Conservation (phyloP, 768 basidiomycete genomes). For the Boletales sp. region DNA sequence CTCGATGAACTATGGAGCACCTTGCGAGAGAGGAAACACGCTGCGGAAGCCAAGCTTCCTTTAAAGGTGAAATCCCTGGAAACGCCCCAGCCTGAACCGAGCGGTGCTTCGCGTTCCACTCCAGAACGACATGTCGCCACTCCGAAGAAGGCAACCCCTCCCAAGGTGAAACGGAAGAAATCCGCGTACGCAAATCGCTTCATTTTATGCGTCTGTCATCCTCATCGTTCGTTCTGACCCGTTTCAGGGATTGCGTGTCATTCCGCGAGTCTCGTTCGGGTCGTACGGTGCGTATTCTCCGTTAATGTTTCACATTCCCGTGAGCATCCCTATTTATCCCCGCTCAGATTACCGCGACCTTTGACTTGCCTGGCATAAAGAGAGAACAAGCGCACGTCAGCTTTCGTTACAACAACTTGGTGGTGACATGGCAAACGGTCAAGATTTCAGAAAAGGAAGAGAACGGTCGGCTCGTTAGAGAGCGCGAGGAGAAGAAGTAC, state of each 20-base stretch:
- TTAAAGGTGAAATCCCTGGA: slow-evolving; percentile 72
- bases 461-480: slow-evolving; percentile 55
- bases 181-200: slow-evolving; percentile 53
- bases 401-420: slow-evolving; percentile 57
- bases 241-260: slow-evolving; percentile 46
- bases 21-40: slow-evolving; percentile 62
- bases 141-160: slow-evolving; percentile 29
- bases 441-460: slow-evolving; percentile 62
- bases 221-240: slow-evolving; percentile 11
- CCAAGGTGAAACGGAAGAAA: slow-evolving; percentile 54
- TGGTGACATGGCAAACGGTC: slow-evolving; percentile 64
- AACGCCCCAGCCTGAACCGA: slow-evolving; percentile 21
- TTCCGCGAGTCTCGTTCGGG: slow-evolving; percentile 72
- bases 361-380: slow-evolving; percentile 64
- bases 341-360: slow-evolving; percentile 58
- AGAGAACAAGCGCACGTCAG: slow-evolving; percentile 77
- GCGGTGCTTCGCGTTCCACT: slow-evolving; percentile 17
- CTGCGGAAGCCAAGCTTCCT: slow-evolving; percentile 62
- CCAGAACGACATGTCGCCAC: slow-evolving; percentile 22
- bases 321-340: slow-evolving; percentile 20
- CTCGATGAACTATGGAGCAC: slow-evolving; percentile 65
- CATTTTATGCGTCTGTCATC: slow-evolving; percentile 3
- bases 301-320: slow-evolving; percentile 7
- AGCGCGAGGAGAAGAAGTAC: slow-evolving; percentile 59
- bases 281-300: slow-evolving; percentile 38